phyloP scores from a whole-genome alignment of 148 eudicot genomes.

The Drosera capensis region DNA sequence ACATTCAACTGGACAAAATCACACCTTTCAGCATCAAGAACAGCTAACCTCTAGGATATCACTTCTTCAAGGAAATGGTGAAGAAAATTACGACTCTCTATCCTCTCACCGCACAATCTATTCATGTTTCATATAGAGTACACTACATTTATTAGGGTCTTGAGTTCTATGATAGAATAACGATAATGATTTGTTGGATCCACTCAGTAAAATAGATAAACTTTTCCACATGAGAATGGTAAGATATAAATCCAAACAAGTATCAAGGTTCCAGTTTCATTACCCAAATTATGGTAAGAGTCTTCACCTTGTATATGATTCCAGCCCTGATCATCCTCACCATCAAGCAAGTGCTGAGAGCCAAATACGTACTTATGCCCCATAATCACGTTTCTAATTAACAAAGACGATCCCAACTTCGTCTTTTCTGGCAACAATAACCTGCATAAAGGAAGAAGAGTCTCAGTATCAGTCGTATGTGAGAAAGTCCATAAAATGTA shows the following conservation, averaged over 20 bases:
- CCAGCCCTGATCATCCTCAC: constrained; percentile 53
- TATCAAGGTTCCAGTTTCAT: neutral
- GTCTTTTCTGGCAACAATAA: neutral
- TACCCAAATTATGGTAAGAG: constrained; percentile 46
- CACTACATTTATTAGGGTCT: too few relatives aligned
- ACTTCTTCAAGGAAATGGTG: too few relatives aligned
- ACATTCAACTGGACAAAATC: too few relatives aligned
- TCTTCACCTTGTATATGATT: constrained; percentile 35
- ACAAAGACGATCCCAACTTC: neutral
- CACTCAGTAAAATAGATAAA: neutral
- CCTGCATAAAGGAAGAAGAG: neutral
- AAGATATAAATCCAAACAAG: neutral
- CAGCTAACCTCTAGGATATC: too few relatives aligned
- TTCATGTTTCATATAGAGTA: too few relatives aligned
- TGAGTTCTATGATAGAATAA: neutral
- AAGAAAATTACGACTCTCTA: too few relatives aligned
- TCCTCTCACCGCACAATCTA: too few relatives aligned
- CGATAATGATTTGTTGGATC: neutral
- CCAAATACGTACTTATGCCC: constrained; percentile 43
- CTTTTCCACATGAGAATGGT: neutral
- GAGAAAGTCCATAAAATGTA: too few relatives aligned
- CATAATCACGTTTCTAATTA: constrained; percentile 17
- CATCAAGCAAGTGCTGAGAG: constrained; percentile 39
- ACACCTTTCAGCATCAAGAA: too few relatives aligned
- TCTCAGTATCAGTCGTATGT: neutral